phyloP scores from a whole-genome alignment of 106 monocot genomes.

The Dioscorea dumetorum region DNA sequence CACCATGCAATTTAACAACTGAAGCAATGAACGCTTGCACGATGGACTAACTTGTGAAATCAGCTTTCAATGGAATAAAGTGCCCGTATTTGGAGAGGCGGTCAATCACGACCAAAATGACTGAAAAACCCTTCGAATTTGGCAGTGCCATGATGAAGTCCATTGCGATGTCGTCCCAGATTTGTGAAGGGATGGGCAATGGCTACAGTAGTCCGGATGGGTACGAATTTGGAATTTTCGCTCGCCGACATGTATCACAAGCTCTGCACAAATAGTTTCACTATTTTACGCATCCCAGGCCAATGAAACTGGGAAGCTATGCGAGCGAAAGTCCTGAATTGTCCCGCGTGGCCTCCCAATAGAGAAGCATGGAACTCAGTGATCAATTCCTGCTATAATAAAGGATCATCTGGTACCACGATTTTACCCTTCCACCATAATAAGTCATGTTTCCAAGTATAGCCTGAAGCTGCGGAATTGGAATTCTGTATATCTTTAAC shows the following conservation, averaged over 20 bases:
- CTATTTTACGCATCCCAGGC: no score
- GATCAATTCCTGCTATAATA: no score
- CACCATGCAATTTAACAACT: constrained; percentile 1
- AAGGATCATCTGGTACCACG: no score
- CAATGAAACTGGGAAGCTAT: no score
- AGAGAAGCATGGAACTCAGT: no score
- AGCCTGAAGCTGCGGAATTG: no score
- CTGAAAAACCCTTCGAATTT: background rate
- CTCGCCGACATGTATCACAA: background rate
- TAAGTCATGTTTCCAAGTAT: no score
- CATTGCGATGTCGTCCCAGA: background rate
- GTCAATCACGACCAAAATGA: constrained; percentile 2
- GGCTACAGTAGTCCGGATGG: background rate
- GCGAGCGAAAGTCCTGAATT: no score
- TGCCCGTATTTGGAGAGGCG: constrained; percentile 5
- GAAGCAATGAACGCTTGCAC: background rate
- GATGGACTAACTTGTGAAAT: background rate
- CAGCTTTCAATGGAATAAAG: background rate
- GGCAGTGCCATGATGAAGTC: constrained; percentile 9
- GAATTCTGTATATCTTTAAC: no score
- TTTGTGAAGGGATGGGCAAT: background rate
- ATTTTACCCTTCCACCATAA: no score
- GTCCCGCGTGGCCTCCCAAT: no score
- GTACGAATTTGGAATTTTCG: background rate
- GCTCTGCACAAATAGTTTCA: background rate